Evolutionary conservation across 345 rosid genomes (phyloP), one percentile per base, ranked within the genome.

Genomic region (Streptanthus diversifolius): DNA sequence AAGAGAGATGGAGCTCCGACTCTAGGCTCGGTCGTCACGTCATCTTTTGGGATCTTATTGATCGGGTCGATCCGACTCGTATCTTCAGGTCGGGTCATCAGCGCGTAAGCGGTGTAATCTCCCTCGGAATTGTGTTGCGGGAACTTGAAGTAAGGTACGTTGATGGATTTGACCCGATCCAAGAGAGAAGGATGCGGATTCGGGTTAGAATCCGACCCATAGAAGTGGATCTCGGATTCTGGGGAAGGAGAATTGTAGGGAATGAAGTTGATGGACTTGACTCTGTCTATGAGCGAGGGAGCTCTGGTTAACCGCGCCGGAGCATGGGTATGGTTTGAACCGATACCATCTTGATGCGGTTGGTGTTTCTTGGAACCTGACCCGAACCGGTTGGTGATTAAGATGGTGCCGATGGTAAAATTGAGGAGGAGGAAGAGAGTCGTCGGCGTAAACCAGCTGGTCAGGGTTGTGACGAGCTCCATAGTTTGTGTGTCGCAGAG

Each of bases 91-190:
- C 32, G 69, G 41, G 66, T 76, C 58, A 17, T 52, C 4, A 8
- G 51, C 13, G 7, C 66, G 52, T 72, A 61, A 45, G 73, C 75
- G 48, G 76, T 63, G 65, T 72, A 53, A 17, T 78, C 78, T 3
- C 43, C 51, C 5, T 70, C 78, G 0, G 70, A 63, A 36, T 78
- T 66, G 55, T 78, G 76, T 1, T 66, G 77, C 2, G 77, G 58
- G 66, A 78, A 72, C 65, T 68, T 55, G 70, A 67, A 68, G 32
- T 11, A 37, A 33, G 80, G 62, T 51, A 83, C 32, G 65, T 87
- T 78, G 60, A 87, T 40, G 77, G 96, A 87, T 83, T 77, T 86
- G 74, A 90, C 83, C 5, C 92, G 84, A 12, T 78, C 80, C 6
- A 88, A 41, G 52, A 93, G 74, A 9, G 95, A 87, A 2, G 85